Evolutionary conservation across 2,329 filamentous ascomycete species (phyloP).

Genomic region (Fusarium anguioides): DNA sequence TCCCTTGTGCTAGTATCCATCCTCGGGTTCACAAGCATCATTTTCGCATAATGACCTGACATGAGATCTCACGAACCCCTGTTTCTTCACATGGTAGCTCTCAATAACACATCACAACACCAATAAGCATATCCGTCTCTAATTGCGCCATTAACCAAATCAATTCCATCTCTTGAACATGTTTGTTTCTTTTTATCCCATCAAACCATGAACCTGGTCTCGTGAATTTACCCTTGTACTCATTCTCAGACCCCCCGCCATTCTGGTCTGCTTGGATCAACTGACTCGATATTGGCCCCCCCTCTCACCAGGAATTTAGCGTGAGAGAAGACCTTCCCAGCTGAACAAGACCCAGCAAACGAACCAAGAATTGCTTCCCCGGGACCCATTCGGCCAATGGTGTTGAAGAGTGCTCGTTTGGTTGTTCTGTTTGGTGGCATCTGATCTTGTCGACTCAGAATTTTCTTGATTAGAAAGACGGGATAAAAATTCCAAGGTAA

Average conservation of each 20-base stretch:
- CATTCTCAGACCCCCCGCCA: conserved; percentile 17
- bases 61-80: conserved; percentile 14
- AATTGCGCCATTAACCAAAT: conserved; percentile 7
- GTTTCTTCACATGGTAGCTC: conserved; percentile 8
- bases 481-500: conserved; percentile 18
- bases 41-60: conserved; percentile 15
- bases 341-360: conserved; percentile 35
- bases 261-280: conserved; percentile 35
- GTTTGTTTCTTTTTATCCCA: conserved; percentile 13
- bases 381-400: conserved; percentile 30
- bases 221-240: conserved; percentile 8
- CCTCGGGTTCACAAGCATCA: conserved; percentile 27
- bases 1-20: conserved; percentile 18
- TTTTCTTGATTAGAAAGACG: conserved; percentile 6
- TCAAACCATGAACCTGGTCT: conserved; percentile 13
- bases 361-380: conserved; percentile 26
- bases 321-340: conserved; percentile 25
- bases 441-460: conserved; percentile 11
- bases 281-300: conserved; percentile 37
- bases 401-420: conserved; percentile 1
- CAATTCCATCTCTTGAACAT: not conserved
- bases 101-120: conserved; percentile 6
- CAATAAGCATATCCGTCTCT: conserved; percentile 18
- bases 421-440: conserved; percentile 20
- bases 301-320: conserved; percentile 31